Base-by-base conservation (phyloP, 805 yeast species). In the Candida incommunis region DNA sequence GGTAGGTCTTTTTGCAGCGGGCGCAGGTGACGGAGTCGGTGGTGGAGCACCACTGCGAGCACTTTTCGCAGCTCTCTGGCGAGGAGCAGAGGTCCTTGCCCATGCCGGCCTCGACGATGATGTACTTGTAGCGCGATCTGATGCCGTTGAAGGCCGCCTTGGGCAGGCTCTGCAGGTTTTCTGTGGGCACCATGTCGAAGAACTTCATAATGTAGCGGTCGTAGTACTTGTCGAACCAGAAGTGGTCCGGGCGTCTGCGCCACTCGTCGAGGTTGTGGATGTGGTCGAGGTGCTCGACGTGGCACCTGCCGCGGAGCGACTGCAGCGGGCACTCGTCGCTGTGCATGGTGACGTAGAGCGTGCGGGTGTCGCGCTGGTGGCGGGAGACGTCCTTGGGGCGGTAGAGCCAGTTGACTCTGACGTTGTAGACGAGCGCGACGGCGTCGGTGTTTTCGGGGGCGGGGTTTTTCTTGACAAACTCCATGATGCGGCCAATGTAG, bases 361-460 rank as follows among this genome's bases (percentile, higher is more conserved):
- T 61, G 45, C 98, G 70, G 7, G 95, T 72, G 61, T 87, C 95
- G 2, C 68, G 58, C 1, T 80, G 63, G 23, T 72, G 70, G 45
- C 80, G 75, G 47, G 82, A 76, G 29, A 88, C 80, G 57, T 87
- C 96, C 47, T 88, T 65, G 1, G 95, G 90, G 43, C 98, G 69
- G 57, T 86, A 85, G 61, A 80, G 82, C 96, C 96, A 88, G 62
- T 88, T 88, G 51, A 90, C 78, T 49, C 78, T 78, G 52, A 85
- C 75, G 47, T 63, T 58, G 58, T 68, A 81, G 43, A 70, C 69
- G 23, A 69, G 70, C 2, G 82, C 80, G 5, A 70, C 69, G 46
- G 68, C 71, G 25, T 27, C 37, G 40, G 34, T 23, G 5, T 7
- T n/a, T 29, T 27, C 22, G 23, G 23, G 23, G 2, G 46, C 21